Percentiles rank a stretch among this genome's conserved stretches.
Evolutionary conservation across 2,329 filamentous ascomycete genomes (phyloP).

Genomic region (Parastagonospora nodorum): DNA sequence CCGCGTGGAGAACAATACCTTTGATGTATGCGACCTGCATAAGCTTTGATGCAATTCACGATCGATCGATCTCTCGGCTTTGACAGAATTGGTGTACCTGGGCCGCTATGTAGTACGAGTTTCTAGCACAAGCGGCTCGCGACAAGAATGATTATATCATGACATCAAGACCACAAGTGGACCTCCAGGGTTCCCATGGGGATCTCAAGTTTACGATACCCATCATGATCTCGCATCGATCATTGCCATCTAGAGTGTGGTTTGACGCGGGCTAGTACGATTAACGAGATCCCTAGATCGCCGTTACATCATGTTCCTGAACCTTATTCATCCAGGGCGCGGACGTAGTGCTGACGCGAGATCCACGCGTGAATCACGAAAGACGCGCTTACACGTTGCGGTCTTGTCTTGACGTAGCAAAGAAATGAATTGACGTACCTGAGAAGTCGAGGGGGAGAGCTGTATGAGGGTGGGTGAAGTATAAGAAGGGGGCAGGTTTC

Average conservation of each 20-base stretch:
- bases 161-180: constrained; percentile 1
- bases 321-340: background rate
- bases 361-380: background rate
- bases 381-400: background rate
- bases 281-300: background rate
- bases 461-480: background rate
- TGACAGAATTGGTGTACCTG: background rate
- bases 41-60: background rate
- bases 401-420: background rate
- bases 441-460: background rate
- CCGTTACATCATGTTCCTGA: constrained; percentile 1
- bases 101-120: background rate
- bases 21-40: background rate
- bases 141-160: constrained; percentile 4
- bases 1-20: too few relatives aligned
- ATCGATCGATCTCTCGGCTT: background rate
- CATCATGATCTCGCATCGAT: background rate
- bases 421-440: background rate
- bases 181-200: background rate
- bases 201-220: background rate
- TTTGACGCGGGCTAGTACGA: background rate
- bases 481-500: constrained; percentile 6
- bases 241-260: background rate
- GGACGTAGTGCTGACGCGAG: background rate
- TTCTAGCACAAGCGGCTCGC: background rate